These are phyloP conservation scores for Penicillium sp. DNA, from an alignment of 2,329 filamentous ascomycete species.

Conservation along the genomic window DNA sequence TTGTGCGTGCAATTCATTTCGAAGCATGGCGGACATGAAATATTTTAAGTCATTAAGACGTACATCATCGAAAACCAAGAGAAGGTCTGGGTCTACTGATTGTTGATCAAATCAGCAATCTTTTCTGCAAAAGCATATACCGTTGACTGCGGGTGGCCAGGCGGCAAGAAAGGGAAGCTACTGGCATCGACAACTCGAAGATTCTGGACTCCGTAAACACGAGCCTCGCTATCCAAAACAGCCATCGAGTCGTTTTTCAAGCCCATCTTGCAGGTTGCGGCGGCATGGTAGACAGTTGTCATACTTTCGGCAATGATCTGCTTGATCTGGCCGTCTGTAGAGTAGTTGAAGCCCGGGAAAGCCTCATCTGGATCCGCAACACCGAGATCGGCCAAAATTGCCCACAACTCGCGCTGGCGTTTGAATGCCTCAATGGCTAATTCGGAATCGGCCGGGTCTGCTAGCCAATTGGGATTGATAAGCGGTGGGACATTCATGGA, in stretches of 20 bases:
- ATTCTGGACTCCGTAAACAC: constrained; percentile 27
- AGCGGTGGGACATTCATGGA: constrained; percentile 36
- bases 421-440: constrained; percentile 43
- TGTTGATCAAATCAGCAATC: constrained; percentile 28
- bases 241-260: constrained; percentile 23
- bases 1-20: too few species aligned
- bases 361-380: constrained; percentile 34
- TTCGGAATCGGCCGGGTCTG: constrained; percentile 41
- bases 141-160: constrained; percentile 37
- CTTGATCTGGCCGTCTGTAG: constrained; percentile 45
- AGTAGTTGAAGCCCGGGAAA: constrained; percentile 34
- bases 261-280: constrained; percentile 38
- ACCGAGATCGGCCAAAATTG: constrained; percentile 23
- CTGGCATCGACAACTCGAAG: constrained; percentile 34
- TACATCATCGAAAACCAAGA: too few species aligned
- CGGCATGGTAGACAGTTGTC: constrained; percentile 33
- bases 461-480: constrained; percentile 48
- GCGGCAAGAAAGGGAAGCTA: constrained; percentile 31
- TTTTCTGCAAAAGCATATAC: constrained; percentile 43
- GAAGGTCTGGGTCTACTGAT: background rate
- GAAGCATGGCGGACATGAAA: too few species aligned
- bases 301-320: constrained; percentile 26
- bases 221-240: constrained; percentile 29
- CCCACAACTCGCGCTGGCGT: constrained; percentile 39
- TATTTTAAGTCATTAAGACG: too few species aligned